Base-by-base conservation (phyloP, 2,329 filamentous ascomycete genomes). In the Fonsecaea multimorphosa region DNA sequence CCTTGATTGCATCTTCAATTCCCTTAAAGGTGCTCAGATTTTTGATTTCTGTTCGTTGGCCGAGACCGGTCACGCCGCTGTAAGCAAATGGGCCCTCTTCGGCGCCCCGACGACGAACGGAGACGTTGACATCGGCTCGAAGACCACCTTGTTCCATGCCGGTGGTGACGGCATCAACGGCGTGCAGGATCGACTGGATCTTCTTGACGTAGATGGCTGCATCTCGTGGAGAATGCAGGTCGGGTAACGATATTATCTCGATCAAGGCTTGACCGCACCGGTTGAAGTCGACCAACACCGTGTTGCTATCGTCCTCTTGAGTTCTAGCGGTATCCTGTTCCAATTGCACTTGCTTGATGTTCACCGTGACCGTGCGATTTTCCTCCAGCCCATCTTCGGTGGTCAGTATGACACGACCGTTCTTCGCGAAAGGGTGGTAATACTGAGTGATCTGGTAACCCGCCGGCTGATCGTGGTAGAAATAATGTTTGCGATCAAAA, bases 391-490 rank as follows among this genome's bases (percentile, higher is more conserved):
- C 89, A 1, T 93, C 93, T 74, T 97, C 94, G 64, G 92, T 84
- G 44, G 85, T 86, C 5, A 99, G 82, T 0, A 83, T 85, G n/a
- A 98, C 82, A 44, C 82, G 79, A 1, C 95, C 95, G 72, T 92
- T 83, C 66, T 83, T 87, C 3, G 87, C 87, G 71, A 89, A 88
- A 0, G 87, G 87, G 71, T 85, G 83, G 77, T 98, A 97, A 80
- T 94, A 98, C 76, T 99, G 95, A 1, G 95, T 99, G 69, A 99
- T 96, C 78, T 99, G 95, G 78, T 99, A 99, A 0, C 95, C 95
- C 0, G 92, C 86, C 0, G 95, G 95, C 78, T 99, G 95, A 77
- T 99, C 95, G 86, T 95, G 96, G 82, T 97, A 97, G 78, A 99
- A 98, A 79, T 99, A 99, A 78, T 99, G 95, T 77, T 99, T 99